Evolutionary conservation across 352 stramenopile genomes (phyloP).

Genomic region (Phytophthora fragariaefolia): DNA sequence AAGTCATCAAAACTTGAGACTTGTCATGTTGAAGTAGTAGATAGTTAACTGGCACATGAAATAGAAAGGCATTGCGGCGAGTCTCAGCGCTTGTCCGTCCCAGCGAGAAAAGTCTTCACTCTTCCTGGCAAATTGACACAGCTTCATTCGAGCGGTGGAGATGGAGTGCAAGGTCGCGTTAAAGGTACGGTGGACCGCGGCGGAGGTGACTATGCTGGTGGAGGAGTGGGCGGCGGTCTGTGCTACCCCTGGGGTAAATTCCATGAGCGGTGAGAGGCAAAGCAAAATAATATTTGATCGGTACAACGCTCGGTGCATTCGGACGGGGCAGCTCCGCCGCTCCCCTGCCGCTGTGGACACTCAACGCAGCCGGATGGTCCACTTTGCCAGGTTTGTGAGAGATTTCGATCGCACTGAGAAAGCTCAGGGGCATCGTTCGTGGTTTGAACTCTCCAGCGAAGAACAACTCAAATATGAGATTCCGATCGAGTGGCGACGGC

Average conservation of each 20-base stretch:
- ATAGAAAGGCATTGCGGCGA: neutral
- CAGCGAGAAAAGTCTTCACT: conserved; percentile 1
- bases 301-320: conserved; percentile 22
- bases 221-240: conserved; percentile 29
- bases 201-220: conserved; percentile 21
- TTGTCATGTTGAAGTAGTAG: no score
- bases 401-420: conserved; percentile 13
- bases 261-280: conserved; percentile 10
- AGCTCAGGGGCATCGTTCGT: conserved; percentile 10
- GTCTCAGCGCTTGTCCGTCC: conserved; percentile 1
- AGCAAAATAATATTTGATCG: conserved; percentile 25
- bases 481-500: conserved; percentile 19
- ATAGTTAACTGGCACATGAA: neutral
- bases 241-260: neutral
- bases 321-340: conserved; percentile 8
- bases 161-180: conserved; percentile 18
- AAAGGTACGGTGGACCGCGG: conserved; percentile 27
- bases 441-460: conserved; percentile 20
- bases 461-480: conserved; percentile 18
- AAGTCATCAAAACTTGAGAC: no score
- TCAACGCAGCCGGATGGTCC: conserved; percentile 26
- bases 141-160: neutral
- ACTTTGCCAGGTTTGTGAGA: conserved; percentile 18
- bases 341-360: conserved; percentile 22
- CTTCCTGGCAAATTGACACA: neutral